phyloP scores from a whole-genome alignment of 768 basidiomycete species.

The Galerina marginata region DNA sequence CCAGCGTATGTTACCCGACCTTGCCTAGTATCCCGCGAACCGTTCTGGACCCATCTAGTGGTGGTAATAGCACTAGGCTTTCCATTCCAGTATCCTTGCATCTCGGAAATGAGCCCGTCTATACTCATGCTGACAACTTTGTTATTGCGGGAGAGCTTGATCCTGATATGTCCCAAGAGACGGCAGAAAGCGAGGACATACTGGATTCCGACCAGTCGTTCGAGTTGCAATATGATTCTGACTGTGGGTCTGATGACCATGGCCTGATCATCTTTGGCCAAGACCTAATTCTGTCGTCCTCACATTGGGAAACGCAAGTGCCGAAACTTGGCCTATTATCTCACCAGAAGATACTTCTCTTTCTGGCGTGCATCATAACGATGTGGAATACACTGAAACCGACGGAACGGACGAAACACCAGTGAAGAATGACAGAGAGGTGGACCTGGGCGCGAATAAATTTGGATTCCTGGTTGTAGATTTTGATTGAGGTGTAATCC shows the following conservation, averaged over 20 bases:
- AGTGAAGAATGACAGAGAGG: not conserved
- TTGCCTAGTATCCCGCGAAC: not conserved
- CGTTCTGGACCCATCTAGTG: slow-evolving; percentile 4
- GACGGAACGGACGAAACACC: not conserved
- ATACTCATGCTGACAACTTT: not conserved
- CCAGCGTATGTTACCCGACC: not conserved
- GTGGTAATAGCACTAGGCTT: not conserved
- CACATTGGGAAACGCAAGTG: slow-evolving; percentile 11
- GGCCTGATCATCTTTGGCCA: slow-evolving; percentile 16
- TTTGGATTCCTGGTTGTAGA: slow-evolving; percentile 10
- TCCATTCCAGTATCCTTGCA: not conserved
- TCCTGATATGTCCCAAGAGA: not conserved
- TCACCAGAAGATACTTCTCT: not conserved
- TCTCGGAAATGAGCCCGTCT: not conserved
- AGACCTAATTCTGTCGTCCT: slow-evolving; percentile 1
- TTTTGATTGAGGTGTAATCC: slow-evolving; percentile 11
- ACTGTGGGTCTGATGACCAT: slow-evolving; percentile 22
- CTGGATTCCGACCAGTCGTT: not conserved
- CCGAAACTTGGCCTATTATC: slow-evolving; percentile 2
- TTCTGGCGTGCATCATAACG: not conserved
- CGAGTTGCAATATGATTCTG: slow-evolving; percentile 8
- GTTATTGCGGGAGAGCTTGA: not conserved
- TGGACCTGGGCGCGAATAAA: not conserved
- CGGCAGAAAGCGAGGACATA: not conserved
- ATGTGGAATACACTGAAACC: not conserved